Conservation (phyloP, 176 grass and related monocot species). For the Eragrostis curvula region DNA sequence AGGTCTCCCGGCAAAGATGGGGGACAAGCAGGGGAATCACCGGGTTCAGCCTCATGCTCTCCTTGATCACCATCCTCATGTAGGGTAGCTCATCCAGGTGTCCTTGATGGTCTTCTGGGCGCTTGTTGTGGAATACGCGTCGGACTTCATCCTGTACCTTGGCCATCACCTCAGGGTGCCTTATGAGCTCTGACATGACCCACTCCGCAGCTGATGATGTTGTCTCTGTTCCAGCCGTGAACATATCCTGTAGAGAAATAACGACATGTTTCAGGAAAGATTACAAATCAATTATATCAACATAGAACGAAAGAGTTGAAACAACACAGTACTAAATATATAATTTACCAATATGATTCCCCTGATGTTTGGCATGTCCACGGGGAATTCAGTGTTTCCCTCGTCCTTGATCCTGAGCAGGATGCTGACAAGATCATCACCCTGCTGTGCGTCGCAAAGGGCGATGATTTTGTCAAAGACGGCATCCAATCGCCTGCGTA, state of each 20-base stretch:
- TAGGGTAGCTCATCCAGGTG: not conserved
- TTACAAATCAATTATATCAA: no score
- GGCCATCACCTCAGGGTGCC: slow-evolving; percentile 12
- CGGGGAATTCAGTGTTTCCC: not conserved
- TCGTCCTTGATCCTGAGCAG: slow-evolving; percentile 39
- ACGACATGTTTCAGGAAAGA: not conserved
- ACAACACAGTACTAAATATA: no score
- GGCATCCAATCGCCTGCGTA: slow-evolving; percentile 12
- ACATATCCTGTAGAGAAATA: not conserved
- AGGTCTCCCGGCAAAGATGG: no score
- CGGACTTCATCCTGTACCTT: slow-evolving; percentile 33
- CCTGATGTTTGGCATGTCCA: not conserved
- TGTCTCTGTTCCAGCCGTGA: slow-evolving; percentile 20
- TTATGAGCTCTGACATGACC: slow-evolving; percentile 37
- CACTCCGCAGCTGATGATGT: not conserved
- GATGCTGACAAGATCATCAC: slow-evolving; percentile 22
- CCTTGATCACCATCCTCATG: slow-evolving; percentile 32
- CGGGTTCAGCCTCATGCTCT: slow-evolving; percentile 45
- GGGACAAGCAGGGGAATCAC: slow-evolving; percentile 5
- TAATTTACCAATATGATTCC: not conserved
- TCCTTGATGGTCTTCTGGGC: not conserved
- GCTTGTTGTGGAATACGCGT: not conserved
- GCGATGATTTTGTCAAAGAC: slow-evolving; percentile 10
- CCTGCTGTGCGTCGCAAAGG: not conserved
- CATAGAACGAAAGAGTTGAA: not conserved